Evolutionary conservation across 192 early-diverging fungal species (phyloP), one percentile per base, ranked within the genome.

Genomic region (Entomortierella beljakovae): DNA sequence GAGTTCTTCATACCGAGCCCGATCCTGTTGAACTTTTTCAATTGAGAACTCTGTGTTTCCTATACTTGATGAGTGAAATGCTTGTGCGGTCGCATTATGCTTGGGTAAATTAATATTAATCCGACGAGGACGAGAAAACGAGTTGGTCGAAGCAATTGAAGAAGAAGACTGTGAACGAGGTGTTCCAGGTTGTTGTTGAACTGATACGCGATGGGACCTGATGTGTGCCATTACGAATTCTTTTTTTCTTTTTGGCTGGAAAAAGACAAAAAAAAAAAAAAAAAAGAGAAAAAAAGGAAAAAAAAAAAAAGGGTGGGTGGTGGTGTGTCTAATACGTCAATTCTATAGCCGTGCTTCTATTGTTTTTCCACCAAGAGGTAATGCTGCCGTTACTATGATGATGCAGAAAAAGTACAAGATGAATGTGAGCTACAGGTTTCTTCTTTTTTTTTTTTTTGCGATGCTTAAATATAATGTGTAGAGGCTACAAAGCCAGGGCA

Each of bases 31-130:
- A 6, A 48, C 64, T 25, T 16, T 60, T n/a, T 74, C 61, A 3
- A 26, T 31, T 2, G 64, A 22, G 32, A 64, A 23, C 4, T 51
- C 48, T 1, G 57, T 51, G 2, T 31, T 23, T 7, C 55, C 64
- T 48, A 64, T 43, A 6, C 57, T 55, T 7, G 33, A 58, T 28
- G 49, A 57, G 29, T 54, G 40, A 8, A 65, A 74, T n/a, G 49
- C 42, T 0, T 64, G 64, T 16, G 64, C 53, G 0, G 71, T 54
- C 9, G 60, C 42, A 20, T 57, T 42, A 22, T 59, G 57, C 32
- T 67, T 74, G 25, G 71, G 71, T 16, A 74, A 32, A 31, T 67
- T 74, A 40, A 74, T 34, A 52, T 74, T 60, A 42, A 74, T 55
- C 26, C 71, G 71, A 6, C 71, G 71, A 26, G 64, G 71, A 25